Percentiles rank a stretch among this genome's conserved stretches.
These are phyloP conservation scores for Fallopia convolvulus DNA, from an alignment of 148 eudicot species.

Conservation along the genomic window DNA sequence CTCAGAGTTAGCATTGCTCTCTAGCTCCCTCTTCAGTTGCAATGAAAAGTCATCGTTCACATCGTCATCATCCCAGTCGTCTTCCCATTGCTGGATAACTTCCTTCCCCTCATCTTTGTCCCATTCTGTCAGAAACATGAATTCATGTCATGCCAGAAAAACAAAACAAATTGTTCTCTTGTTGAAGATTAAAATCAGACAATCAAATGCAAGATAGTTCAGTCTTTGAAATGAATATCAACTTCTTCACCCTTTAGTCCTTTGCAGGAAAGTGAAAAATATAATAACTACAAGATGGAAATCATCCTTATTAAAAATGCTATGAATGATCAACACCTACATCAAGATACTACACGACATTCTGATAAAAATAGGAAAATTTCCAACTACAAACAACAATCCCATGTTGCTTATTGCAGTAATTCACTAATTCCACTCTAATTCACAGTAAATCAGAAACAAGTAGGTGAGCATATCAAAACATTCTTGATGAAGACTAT, in stretches of 20 bases:
- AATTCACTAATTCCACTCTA: background rate
- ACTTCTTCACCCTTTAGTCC: background rate
- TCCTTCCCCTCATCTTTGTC: constrained; percentile 77
- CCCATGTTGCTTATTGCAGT: background rate
- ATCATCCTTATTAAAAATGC: background rate
- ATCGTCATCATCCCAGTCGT: constrained; percentile 89
- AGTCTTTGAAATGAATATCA: background rate
- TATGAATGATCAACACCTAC: background rate
- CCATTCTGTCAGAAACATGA: constrained; percentile 41
- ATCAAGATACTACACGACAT: background rate
- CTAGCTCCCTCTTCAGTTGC: constrained; percentile 70
- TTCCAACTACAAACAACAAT: background rate
- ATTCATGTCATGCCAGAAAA: background rate
- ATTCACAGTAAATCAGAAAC: background rate
- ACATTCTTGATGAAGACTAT: background rate
- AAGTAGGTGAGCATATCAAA: background rate
- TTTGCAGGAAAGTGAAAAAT: background rate
- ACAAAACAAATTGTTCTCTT: background rate
- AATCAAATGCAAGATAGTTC: background rate
- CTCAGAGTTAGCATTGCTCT: constrained; percentile 28
- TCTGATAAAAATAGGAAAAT: background rate
- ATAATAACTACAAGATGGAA: background rate
- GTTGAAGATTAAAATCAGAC: background rate
- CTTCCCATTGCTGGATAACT: constrained; percentile 81
- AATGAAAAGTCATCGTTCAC: constrained; percentile 78